A percentile compares a stretch with the other conserved stretches of the same genome.
Conservation (phyloP, 805 yeast genomes). For the Dipodascus albidus region DNA sequence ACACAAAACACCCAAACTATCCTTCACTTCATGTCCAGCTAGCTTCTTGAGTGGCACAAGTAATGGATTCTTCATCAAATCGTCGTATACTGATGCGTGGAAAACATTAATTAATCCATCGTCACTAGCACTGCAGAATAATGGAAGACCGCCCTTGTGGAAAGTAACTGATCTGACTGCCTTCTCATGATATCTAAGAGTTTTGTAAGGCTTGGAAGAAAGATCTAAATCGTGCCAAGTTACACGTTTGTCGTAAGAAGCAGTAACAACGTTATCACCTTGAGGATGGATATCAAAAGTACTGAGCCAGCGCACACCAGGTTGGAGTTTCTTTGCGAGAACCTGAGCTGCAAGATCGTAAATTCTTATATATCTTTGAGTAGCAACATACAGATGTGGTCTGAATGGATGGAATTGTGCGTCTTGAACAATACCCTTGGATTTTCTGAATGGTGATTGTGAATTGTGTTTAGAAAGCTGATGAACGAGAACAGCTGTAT, state of each 20-base stretch:
- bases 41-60: slow-evolving; percentile 92
- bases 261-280: slow-evolving; percentile 88
- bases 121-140: slow-evolving; percentile 90
- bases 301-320: slow-evolving; percentile 94
- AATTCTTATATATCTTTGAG: slow-evolving; percentile 84
- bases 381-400: slow-evolving; percentile 87
- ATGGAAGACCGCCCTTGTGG: slow-evolving; percentile 77
- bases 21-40: slow-evolving; percentile 74
- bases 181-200: slow-evolving; percentile 85
- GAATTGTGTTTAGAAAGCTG: slow-evolving; percentile 89
- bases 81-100: slow-evolving; percentile 96
- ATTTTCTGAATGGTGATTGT: slow-evolving; percentile 88
- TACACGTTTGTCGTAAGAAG: slow-evolving; percentile 88
- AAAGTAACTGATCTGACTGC: slow-evolving; percentile 84
- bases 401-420: slow-evolving; percentile 95
- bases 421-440: slow-evolving; percentile 90
- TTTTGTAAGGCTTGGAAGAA: slow-evolving; percentile 83
- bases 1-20: slow-evolving; percentile 77
- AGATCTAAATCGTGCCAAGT: slow-evolving; percentile 96
- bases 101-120: slow-evolving; percentile 89
- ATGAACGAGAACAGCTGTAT: slow-evolving; percentile 84
- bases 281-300: slow-evolving; percentile 89
- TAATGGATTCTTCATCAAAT: slow-evolving; percentile 87
- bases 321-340: slow-evolving; percentile 71
- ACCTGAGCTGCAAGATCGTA: slow-evolving; percentile 85